A percentile compares a stretch with the other conserved stretches of the same genome.
phyloP scores from a whole-genome alignment of 805 yeast genomes.

The Metschnikowia bowlesiae region DNA sequence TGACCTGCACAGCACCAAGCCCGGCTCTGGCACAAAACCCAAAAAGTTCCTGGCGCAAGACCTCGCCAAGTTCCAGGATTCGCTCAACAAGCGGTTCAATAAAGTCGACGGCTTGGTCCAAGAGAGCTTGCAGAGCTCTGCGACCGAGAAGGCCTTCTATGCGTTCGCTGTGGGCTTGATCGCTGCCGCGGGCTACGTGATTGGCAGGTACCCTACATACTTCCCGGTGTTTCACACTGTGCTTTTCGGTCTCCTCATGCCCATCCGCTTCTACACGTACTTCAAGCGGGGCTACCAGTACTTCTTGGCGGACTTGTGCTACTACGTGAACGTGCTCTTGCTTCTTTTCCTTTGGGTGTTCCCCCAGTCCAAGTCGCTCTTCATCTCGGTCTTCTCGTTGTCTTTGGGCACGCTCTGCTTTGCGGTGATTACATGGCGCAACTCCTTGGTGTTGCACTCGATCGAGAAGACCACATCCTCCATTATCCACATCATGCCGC shows the following conservation, averaged over 20 bases:
- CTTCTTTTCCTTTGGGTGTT: conserved; percentile 75
- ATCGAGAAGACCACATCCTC: conserved; percentile 90
- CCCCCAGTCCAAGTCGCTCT: conserved; percentile 69
- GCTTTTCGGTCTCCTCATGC: conserved; percentile 62
- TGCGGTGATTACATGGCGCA: conserved; percentile 95
- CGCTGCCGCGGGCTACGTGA: conserved; percentile 66
- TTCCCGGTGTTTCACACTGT: conserved; percentile 74
- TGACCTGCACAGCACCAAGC: conserved; percentile 11
- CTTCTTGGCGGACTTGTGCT: conserved; percentile 88
- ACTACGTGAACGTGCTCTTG: conserved; percentile 74
- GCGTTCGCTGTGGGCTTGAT: conserved; percentile 65
- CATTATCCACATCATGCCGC: conserved; percentile 88
- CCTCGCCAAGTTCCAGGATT: conserved; percentile 28
- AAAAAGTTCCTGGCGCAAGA: conserved; percentile 18
- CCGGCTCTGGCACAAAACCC: conserved; percentile 1
- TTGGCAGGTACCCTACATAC: conserved; percentile 72
- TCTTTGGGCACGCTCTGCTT: conserved; percentile 85
- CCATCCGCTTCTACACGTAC: conserved; percentile 79
- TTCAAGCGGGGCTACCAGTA: conserved; percentile 77
- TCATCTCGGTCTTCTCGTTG: conserved; percentile 79
- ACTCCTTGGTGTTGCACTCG: conserved; percentile 85
- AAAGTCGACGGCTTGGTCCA: conserved; percentile 37
- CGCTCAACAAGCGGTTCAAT: conserved; percentile 26
- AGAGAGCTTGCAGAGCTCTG: conserved; percentile 29
- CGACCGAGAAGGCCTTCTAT: conserved; percentile 72